Conservation (phyloP, 78 protist genomes). For the Dictyostelium firmibasis region DNA sequence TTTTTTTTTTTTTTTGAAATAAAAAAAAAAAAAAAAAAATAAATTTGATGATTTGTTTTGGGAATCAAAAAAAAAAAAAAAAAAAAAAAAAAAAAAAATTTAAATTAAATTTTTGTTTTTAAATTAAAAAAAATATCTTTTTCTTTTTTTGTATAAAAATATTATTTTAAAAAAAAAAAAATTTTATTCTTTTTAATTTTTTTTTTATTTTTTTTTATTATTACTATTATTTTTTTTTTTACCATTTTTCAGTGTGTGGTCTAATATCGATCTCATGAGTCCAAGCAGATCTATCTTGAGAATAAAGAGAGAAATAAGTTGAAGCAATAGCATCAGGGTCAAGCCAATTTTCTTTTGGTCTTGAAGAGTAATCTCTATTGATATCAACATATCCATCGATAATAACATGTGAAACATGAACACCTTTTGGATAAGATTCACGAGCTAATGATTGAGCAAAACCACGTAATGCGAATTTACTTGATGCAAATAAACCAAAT, state of each 20-base stretch:
- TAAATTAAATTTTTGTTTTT: too few relatives aligned
- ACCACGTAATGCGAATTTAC: constrained; percentile 78
- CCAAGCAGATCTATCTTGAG: constrained; percentile 77
- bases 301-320: constrained; percentile 43
- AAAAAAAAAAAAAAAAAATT: too few relatives aligned
- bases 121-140: too few relatives aligned
- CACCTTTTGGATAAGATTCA: constrained; percentile 75
- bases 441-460: constrained; percentile 79
- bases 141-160: too few relatives aligned
- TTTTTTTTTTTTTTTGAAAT: too few relatives aligned
- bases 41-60: too few relatives aligned
- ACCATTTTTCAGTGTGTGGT: constrained; percentile 53
- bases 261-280: constrained; percentile 69
- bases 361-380: constrained; percentile 11
- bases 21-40: too few relatives aligned
- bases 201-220: too few relatives aligned
- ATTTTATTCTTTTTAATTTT: too few relatives aligned
- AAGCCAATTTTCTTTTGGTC: constrained; percentile 4
- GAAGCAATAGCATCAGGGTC: constrained; percentile 47
- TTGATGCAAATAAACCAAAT: constrained; percentile 43
- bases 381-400: constrained; percentile 77
- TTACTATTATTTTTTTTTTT: background rate
- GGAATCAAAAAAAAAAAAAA: too few relatives aligned
- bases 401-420: constrained; percentile 81
- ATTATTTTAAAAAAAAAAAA: too few relatives aligned